Percentiles rank a stretch among this genome's conserved stretches.
Conservation (phyloP, 129 eudicot species). For the Cynara cardunculus region DNA sequence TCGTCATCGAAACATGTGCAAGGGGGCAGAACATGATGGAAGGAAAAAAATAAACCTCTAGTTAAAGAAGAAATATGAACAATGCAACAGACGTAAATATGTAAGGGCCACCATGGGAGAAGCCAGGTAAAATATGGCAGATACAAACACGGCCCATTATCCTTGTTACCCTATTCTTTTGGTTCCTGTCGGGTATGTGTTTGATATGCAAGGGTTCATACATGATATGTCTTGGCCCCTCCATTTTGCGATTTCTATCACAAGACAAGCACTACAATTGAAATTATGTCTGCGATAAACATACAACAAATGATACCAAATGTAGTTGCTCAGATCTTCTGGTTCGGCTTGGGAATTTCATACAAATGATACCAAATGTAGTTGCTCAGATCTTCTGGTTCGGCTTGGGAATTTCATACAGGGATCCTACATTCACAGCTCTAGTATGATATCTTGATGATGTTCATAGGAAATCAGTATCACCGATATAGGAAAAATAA, state of each 20-base stretch:
- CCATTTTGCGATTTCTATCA: not conserved
- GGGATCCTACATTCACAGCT: not conserved
- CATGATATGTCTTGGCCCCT: not conserved
- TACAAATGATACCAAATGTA: not conserved
- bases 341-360: not conserved
- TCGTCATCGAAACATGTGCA: slow-evolving; percentile 9
- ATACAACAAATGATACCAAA: not conserved
- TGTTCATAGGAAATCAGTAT: not conserved
- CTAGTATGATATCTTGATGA: not conserved
- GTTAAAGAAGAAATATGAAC: not conserved
- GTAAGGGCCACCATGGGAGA: not conserved
- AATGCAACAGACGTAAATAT: not conserved
- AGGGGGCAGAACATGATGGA: not conserved
- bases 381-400: not conserved
- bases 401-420: not conserved
- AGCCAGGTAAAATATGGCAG: not conserved
- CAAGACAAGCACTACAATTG: not conserved
- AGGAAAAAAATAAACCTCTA: not conserved
- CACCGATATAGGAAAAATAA: not conserved
- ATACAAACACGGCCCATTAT: not conserved
- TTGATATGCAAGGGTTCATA: not conserved
- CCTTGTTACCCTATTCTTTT: not conserved
- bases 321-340: not conserved
- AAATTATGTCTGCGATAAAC: not conserved
- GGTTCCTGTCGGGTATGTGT: not conserved